These are phyloP conservation scores for Graphilbum sp. DNA, from an alignment of 2,329 filamentous ascomycete species.

Conservation along the genomic window DNA sequence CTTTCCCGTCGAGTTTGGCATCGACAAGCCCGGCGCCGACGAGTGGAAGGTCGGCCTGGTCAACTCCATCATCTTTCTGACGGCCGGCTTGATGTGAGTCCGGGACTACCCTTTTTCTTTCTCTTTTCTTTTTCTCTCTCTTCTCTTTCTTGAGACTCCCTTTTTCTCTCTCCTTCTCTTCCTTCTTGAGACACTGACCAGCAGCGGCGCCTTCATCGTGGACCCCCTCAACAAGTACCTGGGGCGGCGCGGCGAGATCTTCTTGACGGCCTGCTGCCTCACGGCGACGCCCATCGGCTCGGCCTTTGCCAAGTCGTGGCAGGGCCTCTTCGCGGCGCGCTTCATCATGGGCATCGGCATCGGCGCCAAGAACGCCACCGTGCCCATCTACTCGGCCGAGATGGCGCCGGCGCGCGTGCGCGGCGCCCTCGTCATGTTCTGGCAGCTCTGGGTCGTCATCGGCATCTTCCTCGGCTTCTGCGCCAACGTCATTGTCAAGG, in stretches of 20 bases:
- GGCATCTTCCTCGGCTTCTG: slow-evolving; percentile 4
- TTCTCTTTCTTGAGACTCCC: no score
- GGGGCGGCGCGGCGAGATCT: slow-evolving; percentile 23
- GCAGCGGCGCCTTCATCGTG: slow-evolving; percentile 30
- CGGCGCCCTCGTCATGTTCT: slow-evolving; percentile 70
- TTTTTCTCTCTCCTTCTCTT: no score
- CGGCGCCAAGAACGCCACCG: slow-evolving; percentile 32
- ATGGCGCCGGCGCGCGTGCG: slow-evolving; percentile 52
- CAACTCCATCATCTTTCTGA: slow-evolving; percentile 15
- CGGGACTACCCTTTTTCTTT: no score
- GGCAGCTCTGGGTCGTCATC: slow-evolving; percentile 26
- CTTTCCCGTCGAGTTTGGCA: slow-evolving; percentile 27
- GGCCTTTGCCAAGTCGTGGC: slow-evolving; percentile 49
- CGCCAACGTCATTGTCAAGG: slow-evolving; percentile 42
- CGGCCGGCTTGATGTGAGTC: slow-evolving; percentile 32
- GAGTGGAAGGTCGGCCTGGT: background rate
- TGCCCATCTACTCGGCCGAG: slow-evolving; percentile 44
- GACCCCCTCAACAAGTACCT: slow-evolving; percentile 27
- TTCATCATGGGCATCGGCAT: slow-evolving; percentile 54
- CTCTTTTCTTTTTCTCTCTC: no score
- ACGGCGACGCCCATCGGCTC: slow-evolving; percentile 44
- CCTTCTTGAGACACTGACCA: no score
- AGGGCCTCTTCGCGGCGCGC: slow-evolving; percentile 47
- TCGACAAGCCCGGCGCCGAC: slow-evolving; percentile 15
- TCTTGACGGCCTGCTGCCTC: slow-evolving; percentile 22